Evolutionary conservation across 805 yeast species (phyloP).

Genomic region (Wickerhamiella shivajii): DNA sequence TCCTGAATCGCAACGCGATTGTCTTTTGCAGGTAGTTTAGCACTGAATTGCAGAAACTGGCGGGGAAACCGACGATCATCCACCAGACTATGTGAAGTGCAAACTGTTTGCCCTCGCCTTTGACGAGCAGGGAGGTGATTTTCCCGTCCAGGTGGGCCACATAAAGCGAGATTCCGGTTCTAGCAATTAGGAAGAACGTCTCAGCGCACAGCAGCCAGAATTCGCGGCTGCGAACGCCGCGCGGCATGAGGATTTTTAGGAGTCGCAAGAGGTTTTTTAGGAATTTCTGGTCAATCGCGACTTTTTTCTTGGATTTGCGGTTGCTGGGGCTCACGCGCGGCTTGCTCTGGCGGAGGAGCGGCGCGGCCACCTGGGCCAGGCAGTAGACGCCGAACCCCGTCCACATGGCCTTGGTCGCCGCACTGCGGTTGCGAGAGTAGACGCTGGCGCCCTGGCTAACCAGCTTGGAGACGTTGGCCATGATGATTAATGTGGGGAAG

Average conservation of each 20-base stretch:
- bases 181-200: constrained; percentile 40
- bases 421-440: constrained; percentile 13
- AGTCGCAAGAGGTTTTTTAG: constrained; percentile 19
- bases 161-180: constrained; percentile 63
- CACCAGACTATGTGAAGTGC: constrained; percentile 50
- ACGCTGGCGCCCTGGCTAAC: constrained; percentile 4
- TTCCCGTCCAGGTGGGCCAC: constrained; percentile 80
- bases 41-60: constrained; percentile 61
- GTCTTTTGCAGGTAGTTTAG: constrained; percentile 30
- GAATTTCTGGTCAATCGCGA: constrained; percentile 23
- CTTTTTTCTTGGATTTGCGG: constrained; percentile 11
- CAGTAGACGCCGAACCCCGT: constrained; percentile 9
- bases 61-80: constrained; percentile 80
- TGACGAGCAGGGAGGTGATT: constrained; percentile 66
- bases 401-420: constrained; percentile 15
- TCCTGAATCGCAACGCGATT: constrained; percentile 35
- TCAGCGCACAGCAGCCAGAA: constrained; percentile 34
- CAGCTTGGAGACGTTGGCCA: constrained; percentile 9
- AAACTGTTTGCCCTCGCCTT: constrained; percentile 51
- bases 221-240: constrained; percentile 21
- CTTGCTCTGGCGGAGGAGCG: background rate
- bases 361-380: background rate
- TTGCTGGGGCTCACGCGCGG: background rate
- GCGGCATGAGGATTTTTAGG: constrained; percentile 24
- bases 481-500: constrained; percentile 11